A percentile compares a stretch with the other conserved stretches of the same genome.
These are phyloP conservation scores for Boletus rubescentipes DNA, from an alignment of 768 basidiomycete genomes.

Conservation along the genomic window DNA sequence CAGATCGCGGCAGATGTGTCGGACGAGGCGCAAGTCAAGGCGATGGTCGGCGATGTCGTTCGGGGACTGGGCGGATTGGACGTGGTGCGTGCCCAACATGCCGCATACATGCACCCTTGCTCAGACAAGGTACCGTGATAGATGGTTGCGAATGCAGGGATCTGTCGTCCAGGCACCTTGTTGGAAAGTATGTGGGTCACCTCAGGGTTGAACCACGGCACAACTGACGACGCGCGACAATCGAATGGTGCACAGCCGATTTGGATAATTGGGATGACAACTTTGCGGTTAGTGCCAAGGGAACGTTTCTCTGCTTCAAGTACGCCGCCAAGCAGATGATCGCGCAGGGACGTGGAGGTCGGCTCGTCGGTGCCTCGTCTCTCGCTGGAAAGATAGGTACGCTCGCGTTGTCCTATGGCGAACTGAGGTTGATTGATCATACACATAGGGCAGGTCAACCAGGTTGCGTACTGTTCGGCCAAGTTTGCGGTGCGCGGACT, in stretches of 20 bases:
- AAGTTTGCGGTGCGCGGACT: slow-evolving; percentile 13
- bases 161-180: background rate
- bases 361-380: slow-evolving; percentile 6
- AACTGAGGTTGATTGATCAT: background rate
- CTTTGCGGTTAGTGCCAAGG: slow-evolving; percentile 18
- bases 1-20: slow-evolving; percentile 2
- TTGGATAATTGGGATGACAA: slow-evolving; percentile 28
- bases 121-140: background rate
- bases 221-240: background rate
- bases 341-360: slow-evolving; percentile 13
- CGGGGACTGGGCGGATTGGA: slow-evolving; percentile 8
- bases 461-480: slow-evolving; percentile 15
- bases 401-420: background rate
- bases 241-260: slow-evolving; percentile 5
- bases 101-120: background rate
- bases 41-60: slow-evolving; percentile 11
- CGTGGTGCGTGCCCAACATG: slow-evolving; percentile 6
- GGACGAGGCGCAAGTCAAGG: slow-evolving; percentile 6
- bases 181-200: slow-evolving; percentile 4
- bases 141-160: slow-evolving; percentile 17
- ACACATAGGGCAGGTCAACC: background rate
- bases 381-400: slow-evolving; percentile 1
- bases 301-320: slow-evolving; percentile 26
- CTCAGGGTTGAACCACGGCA: background rate
- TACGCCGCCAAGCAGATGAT: slow-evolving; percentile 24